Conservation (phyloP, 306 rosid genomes). For the Prunus padus region DNA sequence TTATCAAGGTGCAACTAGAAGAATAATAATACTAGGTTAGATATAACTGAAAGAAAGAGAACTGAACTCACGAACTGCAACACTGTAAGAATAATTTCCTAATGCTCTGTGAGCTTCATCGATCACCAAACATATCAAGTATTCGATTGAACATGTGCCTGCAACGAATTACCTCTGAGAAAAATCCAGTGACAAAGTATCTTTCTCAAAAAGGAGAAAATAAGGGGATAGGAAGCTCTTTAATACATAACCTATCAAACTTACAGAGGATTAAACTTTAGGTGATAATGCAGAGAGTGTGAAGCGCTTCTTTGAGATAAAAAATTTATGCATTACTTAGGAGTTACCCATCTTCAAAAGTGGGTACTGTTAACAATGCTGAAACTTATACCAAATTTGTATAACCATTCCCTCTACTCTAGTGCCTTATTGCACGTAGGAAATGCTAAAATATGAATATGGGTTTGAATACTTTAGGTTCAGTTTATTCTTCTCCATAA, state of each 20-base stretch:
- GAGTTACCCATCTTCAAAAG: neutral
- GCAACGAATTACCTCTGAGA: conserved; percentile 29
- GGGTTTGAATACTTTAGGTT: too few relatives aligned
- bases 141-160: conserved; percentile 75
- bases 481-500: too few relatives aligned
- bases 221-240: neutral
- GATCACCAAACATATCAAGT: conserved; percentile 87
- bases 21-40: neutral
- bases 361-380: neutral
- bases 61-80: conserved; percentile 85
- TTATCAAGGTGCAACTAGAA: neutral
- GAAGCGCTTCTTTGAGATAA: neutral
- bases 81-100: conserved; percentile 88
- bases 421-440: neutral
- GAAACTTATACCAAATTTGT: neutral
- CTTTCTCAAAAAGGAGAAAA: neutral
- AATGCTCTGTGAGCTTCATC: conserved; percentile 98
- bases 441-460: too few relatives aligned
- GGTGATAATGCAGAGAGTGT: neutral
- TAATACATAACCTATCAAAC: neutral
- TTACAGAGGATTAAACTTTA: neutral
- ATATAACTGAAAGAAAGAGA: conserved; percentile 30
- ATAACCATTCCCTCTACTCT: neutral
- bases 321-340: neutral
- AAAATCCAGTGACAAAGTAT: conserved; percentile 15